Conservation (phyloP, 345 rosid species). For the Litchi chinensis region DNA sequence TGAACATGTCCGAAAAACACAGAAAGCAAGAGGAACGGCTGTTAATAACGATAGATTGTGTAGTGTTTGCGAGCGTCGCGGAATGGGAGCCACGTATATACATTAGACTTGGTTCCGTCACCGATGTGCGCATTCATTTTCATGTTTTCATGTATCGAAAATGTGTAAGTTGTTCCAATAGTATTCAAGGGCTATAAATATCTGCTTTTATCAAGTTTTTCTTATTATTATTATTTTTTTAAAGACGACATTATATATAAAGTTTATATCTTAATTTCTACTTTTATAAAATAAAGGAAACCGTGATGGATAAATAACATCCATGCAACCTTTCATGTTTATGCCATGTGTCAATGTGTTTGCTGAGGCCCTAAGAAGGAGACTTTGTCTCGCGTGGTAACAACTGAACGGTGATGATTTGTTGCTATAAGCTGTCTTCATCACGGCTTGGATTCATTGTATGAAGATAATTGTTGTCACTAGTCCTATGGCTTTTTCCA, state of each 20-base stretch:
- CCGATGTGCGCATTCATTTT: not conserved
- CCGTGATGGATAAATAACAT: not conserved
- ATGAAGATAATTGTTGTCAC: not conserved
- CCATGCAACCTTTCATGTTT: not conserved
- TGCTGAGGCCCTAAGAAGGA: no score
- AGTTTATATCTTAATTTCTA: not conserved
- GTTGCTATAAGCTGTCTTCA: not conserved
- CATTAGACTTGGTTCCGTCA: not conserved
- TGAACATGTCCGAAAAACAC: not conserved
- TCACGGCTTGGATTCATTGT: not conserved
- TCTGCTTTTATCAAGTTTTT: no score
- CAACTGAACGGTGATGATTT: not conserved
- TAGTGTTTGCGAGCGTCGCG: not conserved
- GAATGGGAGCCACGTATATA: slow-evolving; percentile 2
- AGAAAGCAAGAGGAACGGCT: not conserved
- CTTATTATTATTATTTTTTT: no score
- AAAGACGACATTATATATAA: not conserved
- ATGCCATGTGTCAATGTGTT: not conserved
- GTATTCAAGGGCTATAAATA: no score
- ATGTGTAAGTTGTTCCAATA: not conserved
- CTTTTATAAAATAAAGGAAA: not conserved
- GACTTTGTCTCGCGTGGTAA: not conserved
- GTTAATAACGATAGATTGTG: not conserved
- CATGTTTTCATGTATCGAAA: not conserved
- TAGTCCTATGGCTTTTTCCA: not conserved